A percentile compares a stretch with the other conserved stretches of the same genome.
Evolutionary conservation across 129 eudicot species (phyloP).

Genomic region (Tagetes patula): DNA sequence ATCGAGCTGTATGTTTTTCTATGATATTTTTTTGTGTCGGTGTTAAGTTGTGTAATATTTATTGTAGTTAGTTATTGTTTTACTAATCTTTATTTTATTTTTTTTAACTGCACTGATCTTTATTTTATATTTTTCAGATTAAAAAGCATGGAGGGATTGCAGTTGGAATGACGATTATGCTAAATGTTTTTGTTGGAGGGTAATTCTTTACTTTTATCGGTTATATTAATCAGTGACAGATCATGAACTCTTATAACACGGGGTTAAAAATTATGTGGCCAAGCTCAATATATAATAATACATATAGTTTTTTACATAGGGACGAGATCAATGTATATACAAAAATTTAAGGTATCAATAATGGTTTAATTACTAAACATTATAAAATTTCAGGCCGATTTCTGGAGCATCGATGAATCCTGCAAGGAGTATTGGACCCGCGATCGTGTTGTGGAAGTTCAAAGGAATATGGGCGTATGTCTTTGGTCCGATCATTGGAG

Average conservation of each 20-base stretch:
- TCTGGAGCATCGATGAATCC: conserved; percentile 98
- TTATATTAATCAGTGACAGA: too few relatives aligned
- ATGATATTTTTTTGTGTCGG: too few relatives aligned
- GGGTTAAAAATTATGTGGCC: too few relatives aligned
- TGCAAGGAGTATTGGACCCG: conserved; percentile 92
- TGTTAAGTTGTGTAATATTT: not conserved
- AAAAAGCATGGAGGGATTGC: conserved; percentile 66
- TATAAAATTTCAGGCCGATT: conserved; percentile 50
- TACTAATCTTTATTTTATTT: not conserved
- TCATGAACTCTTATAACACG: too few relatives aligned
- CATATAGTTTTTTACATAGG: too few relatives aligned
- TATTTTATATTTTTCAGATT: conserved; percentile 34
- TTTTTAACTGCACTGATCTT: not conserved
- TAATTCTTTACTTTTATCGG: conserved; percentile 6
- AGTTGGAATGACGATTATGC: conserved; percentile 79
- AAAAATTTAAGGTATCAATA: too few relatives aligned
- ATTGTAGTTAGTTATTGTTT: not conserved
- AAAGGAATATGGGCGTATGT: conserved; percentile 72
- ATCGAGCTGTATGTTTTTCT: conserved; percentile 52
- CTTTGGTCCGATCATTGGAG: conserved; percentile 67
- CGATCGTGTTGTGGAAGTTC: conserved; percentile 48
- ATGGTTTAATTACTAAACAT: too few relatives aligned
- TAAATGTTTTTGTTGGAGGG: conserved; percentile 93
- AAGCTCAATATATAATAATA: too few relatives aligned
- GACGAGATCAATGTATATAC: too few relatives aligned